Conservation (phyloP, 345 rosid genomes). For the Hibiscus mutabilis region DNA sequence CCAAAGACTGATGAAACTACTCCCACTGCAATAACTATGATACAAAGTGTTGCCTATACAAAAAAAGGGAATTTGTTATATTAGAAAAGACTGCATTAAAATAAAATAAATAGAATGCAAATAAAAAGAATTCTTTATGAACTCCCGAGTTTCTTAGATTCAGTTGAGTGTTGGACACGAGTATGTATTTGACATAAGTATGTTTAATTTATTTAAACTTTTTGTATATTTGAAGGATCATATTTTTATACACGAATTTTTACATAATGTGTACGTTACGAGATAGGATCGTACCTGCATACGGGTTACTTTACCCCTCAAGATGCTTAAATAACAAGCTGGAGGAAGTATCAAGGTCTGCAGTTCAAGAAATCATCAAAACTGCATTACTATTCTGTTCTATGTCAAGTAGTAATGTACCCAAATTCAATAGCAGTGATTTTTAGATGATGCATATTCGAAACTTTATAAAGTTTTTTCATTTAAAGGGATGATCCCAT, state of each 20-base stretch:
- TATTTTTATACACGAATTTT: no score
- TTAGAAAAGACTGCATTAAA: background rate
- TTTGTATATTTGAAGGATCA: no score
- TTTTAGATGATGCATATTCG: background rate
- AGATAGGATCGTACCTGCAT: constrained; percentile 39
- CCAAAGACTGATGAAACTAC: constrained; percentile 52
- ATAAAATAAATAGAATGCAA: no score
- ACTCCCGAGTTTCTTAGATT: no score
- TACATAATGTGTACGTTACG: background rate
- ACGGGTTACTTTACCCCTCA: constrained; percentile 43
- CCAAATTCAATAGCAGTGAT: background rate
- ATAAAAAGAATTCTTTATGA: no score
- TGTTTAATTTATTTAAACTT: no score
- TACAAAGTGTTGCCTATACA: constrained; percentile 47
- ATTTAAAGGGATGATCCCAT: background rate
- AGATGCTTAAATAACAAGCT: constrained; percentile 80
- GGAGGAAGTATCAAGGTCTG: constrained; percentile 92
- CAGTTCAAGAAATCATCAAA: constrained; percentile 10
- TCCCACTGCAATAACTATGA: constrained; percentile 60
- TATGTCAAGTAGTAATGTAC: background rate
- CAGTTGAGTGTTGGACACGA: background rate
- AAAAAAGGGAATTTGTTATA: background rate
- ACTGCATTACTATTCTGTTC: background rate
- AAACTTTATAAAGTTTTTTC: background rate
- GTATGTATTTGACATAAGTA: background rate